Evolutionary conservation across 108 stramenopile genomes (phyloP).

Genomic region (Fragilariopsis cylindrus): DNA sequence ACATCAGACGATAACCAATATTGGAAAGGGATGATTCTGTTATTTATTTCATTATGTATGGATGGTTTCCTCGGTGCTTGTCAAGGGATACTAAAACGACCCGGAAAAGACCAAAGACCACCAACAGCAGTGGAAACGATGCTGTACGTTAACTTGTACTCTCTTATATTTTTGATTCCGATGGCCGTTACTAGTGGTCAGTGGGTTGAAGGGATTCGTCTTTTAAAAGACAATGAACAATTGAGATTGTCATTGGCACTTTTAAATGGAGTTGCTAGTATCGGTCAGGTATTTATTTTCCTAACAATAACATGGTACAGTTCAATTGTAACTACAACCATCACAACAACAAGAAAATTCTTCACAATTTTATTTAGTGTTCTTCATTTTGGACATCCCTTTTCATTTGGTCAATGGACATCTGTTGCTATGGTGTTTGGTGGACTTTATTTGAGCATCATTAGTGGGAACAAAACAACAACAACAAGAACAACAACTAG

Average conservation of each 20-base stretch:
- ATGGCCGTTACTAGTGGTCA: conserved; percentile 63
- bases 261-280: conserved; percentile 68
- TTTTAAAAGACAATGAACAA: conserved; percentile 35
- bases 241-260: conserved; percentile 31
- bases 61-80: conserved; percentile 80
- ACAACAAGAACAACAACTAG: not conserved
- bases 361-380: conserved; percentile 92
- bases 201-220: conserved; percentile 44
- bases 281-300: conserved; percentile 97
- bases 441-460: conserved; percentile 79
- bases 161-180: conserved; percentile 64
- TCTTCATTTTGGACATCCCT: conserved; percentile 86
- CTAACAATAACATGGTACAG: conserved; percentile 89
- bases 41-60: conserved; percentile 62
- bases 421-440: conserved; percentile 78
- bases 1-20: conserved; percentile 23
- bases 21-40: conserved; percentile 63
- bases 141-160: conserved; percentile 77
- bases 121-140: conserved; percentile 85
- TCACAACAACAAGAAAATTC: conserved; percentile 97
- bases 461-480: conserved; percentile 8
- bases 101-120: conserved; percentile 40
- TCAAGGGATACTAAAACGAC: conserved; percentile 69
- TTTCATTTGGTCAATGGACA: conserved; percentile 76
- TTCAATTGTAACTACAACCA: conserved; percentile 89